Evolutionary conservation across 352 stramenopile genomes (phyloP).

Genomic region (Hyaloperonospora brassicae): DNA sequence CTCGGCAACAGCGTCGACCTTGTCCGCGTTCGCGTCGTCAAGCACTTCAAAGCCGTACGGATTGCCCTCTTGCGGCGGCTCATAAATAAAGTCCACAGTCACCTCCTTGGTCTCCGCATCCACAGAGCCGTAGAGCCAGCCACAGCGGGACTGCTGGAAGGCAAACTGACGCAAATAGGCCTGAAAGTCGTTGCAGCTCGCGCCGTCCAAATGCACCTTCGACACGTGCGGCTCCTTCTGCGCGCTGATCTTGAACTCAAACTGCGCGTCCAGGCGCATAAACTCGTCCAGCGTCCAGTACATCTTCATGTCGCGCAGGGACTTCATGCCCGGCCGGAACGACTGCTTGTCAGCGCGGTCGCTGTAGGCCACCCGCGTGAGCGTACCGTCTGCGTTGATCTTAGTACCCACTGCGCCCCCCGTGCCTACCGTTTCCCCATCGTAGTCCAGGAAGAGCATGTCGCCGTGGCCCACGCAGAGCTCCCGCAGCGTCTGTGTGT

Average conservation of each 20-base stretch:
- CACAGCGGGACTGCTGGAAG: constrained; percentile 91
- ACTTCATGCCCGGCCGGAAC: constrained; percentile 93
- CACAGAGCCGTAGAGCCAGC: constrained; percentile 92
- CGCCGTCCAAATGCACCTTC: constrained; percentile 83
- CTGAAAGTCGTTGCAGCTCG: constrained; percentile 89
- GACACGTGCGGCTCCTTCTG: constrained; percentile 84
- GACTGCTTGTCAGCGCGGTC: constrained; percentile 69
- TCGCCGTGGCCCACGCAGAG: constrained; percentile 66
- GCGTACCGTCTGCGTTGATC: constrained; percentile 71
- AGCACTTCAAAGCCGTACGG: constrained; percentile 88
- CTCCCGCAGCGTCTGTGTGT: constrained; percentile 51
- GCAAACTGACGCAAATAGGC: constrained; percentile 81
- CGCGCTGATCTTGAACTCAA: constrained; percentile 95
- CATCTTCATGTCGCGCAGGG: constrained; percentile 98
- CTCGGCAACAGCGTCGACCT: constrained; percentile 77
- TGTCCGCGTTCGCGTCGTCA: constrained; percentile 86
- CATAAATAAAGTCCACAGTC: constrained; percentile 93
- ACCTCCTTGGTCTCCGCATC: constrained; percentile 80
- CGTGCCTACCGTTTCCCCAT: constrained; percentile 53
- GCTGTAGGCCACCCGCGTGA: constrained; percentile 73
- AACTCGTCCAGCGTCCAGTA: constrained; percentile 97
- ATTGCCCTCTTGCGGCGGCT: constrained; percentile 89
- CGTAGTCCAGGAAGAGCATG: constrained; percentile 75
- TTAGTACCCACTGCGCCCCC: constrained; percentile 48
- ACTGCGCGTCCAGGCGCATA: constrained; percentile 94